Conservation (phyloP, 176 grass and related monocot genomes). For the Oryza meyeriana region DNA sequence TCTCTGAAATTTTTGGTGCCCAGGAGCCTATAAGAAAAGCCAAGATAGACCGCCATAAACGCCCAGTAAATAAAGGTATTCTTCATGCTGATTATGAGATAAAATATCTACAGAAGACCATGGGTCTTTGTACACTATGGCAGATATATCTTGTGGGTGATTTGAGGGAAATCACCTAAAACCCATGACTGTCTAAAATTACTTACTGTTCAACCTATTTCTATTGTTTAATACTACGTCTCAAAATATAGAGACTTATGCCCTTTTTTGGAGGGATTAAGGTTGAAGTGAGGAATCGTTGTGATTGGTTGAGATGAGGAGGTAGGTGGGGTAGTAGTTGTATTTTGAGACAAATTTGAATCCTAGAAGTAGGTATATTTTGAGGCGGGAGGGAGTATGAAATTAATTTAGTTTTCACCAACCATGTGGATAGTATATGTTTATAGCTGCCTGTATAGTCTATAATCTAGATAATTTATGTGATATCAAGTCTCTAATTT, state of each 20-base stretch:
- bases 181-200: background rate
- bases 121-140: background rate
- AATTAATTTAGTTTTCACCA: background rate
- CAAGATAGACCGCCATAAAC: conserved; percentile 52
- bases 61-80: conserved; percentile 63
- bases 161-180: conserved; percentile 13
- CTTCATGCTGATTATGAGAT: conserved; percentile 9
- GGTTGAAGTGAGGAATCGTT: no score
- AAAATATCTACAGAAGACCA: conserved; percentile 12
- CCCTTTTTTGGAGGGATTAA: no score
- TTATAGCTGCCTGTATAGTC: conserved; percentile 4
- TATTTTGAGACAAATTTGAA: no score
- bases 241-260: no score
- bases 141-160: conserved; percentile 18
- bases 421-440: background rate
- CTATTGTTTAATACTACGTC: background rate
- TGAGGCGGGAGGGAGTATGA: background rate
- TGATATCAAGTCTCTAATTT: conserved; percentile 3
- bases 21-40: conserved; percentile 66
- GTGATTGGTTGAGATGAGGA: no score
- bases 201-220: background rate
- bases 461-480: background rate
- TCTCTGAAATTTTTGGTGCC: conserved; percentile 96
- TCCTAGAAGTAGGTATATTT: no score
- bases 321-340: no score